A percentile compares a stretch with the other conserved stretches of the same genome.
These are phyloP conservation scores for Hyphochytrium catenoides DNA, from an alignment of 352 stramenopile species.

Conservation along the genomic window DNA sequence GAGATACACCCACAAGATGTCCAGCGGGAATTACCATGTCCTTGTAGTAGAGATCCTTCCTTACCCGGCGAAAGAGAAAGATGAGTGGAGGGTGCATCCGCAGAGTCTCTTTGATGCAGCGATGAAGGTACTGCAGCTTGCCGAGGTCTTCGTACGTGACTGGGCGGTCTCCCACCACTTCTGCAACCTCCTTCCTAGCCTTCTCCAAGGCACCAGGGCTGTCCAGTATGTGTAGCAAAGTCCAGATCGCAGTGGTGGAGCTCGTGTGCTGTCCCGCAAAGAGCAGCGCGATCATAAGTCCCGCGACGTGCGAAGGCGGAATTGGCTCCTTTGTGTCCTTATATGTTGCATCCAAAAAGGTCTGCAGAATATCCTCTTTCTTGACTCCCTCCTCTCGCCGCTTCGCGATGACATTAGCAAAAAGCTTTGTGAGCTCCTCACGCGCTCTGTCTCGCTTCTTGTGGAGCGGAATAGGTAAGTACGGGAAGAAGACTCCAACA, in stretches of 20 bases:
- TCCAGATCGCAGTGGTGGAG: slow-evolving; percentile 73
- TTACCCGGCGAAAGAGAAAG: slow-evolving; percentile 64
- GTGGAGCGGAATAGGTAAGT: slow-evolving; percentile 54
- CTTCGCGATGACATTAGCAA: slow-evolving; percentile 56
- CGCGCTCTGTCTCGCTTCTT: slow-evolving; percentile 30
- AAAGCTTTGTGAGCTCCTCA: slow-evolving; percentile 60
- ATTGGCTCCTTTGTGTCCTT: slow-evolving; percentile 44
- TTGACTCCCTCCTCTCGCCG: slow-evolving; percentile 16
- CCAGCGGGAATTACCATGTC: slow-evolving; percentile 68
- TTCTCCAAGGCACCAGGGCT: slow-evolving; percentile 26
- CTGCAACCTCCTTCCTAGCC: slow-evolving; percentile 15
- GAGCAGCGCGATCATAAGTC: slow-evolving; percentile 67
- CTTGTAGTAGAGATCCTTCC: slow-evolving; percentile 27
- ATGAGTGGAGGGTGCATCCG: slow-evolving; percentile 72
- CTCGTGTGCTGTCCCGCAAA: slow-evolving; percentile 82
- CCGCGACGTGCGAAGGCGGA: slow-evolving; percentile 66
- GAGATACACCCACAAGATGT: slow-evolving; percentile 59
- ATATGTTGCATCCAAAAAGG: slow-evolving; percentile 80
- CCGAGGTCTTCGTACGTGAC: slow-evolving; percentile 32
- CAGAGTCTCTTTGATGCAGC: slow-evolving; percentile 68
- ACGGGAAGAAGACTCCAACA: slow-evolving; percentile 68
- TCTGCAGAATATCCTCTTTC: slow-evolving; percentile 57
- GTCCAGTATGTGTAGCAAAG: slow-evolving; percentile 29
- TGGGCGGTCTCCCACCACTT: slow-evolving; percentile 3
- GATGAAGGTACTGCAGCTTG: slow-evolving; percentile 56